A percentile compares a stretch with the other conserved stretches of the same genome.
Evolutionary conservation across 768 basidiomycete genomes (phyloP).

Genomic region (Xerocomellus amylosporus): DNA sequence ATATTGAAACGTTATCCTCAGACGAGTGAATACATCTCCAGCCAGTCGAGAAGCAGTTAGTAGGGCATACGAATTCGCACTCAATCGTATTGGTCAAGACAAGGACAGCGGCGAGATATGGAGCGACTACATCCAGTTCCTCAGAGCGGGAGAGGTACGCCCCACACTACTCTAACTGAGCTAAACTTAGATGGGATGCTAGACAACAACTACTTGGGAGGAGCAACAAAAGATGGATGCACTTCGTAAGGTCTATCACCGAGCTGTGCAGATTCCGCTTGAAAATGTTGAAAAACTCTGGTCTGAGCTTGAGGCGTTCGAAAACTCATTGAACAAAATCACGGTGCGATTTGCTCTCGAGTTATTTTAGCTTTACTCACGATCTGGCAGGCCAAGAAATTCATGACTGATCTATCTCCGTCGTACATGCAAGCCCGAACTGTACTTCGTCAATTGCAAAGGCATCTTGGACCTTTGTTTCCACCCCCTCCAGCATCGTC

Average conservation of each 20-base stretch:
- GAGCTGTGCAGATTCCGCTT: slow-evolving; percentile 91
- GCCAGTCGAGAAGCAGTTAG: slow-evolving; percentile 72
- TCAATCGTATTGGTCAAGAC: slow-evolving; percentile 87
- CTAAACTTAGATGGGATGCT: slow-evolving; percentile 7
- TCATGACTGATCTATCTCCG: slow-evolving; percentile 88
- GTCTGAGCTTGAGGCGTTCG: slow-evolving; percentile 92
- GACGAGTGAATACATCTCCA: slow-evolving; percentile 67
- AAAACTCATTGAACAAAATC: slow-evolving; percentile 83
- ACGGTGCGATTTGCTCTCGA: slow-evolving; percentile 46
- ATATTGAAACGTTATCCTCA: slow-evolving; percentile 30
- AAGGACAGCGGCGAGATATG: slow-evolving; percentile 91
- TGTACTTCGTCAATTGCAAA: slow-evolving; percentile 77
- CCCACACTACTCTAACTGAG: not conserved
- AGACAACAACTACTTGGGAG: slow-evolving; percentile 88
- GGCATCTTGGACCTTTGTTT: slow-evolving; percentile 62
- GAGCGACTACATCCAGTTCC: slow-evolving; percentile 90
- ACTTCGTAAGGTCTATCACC: slow-evolving; percentile 87
- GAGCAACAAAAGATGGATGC: slow-evolving; percentile 94
- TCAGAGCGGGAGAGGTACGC: slow-evolving; percentile 75
- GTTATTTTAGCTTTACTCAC: slow-evolving; percentile 10
- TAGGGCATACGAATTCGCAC: slow-evolving; percentile 90
- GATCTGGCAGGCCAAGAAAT: slow-evolving; percentile 77
- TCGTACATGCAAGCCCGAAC: slow-evolving; percentile 94
- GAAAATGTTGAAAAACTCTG: slow-evolving; percentile 91
- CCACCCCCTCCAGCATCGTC: slow-evolving; percentile 46